phyloP scores from a whole-genome alignment of 73 alveolate genomes.

The Paraurostyla sp. region DNA sequence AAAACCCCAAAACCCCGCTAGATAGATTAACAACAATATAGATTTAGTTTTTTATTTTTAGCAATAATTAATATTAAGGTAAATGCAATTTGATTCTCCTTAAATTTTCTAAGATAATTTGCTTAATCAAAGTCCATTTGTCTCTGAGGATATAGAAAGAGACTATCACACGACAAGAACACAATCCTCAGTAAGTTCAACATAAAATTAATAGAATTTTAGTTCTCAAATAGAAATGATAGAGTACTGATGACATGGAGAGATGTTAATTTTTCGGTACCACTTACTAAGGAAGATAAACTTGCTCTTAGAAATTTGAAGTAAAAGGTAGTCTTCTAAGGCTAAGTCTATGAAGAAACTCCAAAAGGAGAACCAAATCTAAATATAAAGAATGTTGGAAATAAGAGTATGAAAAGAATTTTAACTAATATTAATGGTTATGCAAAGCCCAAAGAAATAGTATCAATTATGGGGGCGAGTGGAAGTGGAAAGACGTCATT shows the following conservation, averaged over 20 bases:
- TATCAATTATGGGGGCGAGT: conserved; percentile 77
- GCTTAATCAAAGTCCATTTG: no score
- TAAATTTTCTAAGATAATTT: no score
- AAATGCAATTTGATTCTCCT: no score
- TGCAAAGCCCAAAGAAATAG: conserved; percentile 64
- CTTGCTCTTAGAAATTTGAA: not conserved
- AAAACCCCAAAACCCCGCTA: no score
- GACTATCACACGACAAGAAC: no score
- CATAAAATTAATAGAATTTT: no score
- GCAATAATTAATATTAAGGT: no score
- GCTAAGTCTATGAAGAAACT: not conserved
- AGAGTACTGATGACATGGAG: conserved; percentile 57
- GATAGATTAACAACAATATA: no score
- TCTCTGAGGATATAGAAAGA: no score
- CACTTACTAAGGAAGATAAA: conserved; percentile 42
- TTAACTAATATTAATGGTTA: conserved; percentile 50
- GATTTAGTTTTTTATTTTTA: no score
- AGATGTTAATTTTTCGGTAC: conserved; percentile 44
- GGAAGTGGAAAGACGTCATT: conserved; percentile 79
- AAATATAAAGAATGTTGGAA: not conserved
- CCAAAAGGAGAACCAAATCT: not conserved
- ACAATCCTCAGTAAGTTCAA: no score
- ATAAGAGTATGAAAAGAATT: conserved; percentile 10
- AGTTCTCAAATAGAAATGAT: conserved; percentile 45
- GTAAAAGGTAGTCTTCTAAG: no score